Evolutionary conservation across 1,284 basidiomycete species (phyloP).

Genomic region (Chalciporus sp.): DNA sequence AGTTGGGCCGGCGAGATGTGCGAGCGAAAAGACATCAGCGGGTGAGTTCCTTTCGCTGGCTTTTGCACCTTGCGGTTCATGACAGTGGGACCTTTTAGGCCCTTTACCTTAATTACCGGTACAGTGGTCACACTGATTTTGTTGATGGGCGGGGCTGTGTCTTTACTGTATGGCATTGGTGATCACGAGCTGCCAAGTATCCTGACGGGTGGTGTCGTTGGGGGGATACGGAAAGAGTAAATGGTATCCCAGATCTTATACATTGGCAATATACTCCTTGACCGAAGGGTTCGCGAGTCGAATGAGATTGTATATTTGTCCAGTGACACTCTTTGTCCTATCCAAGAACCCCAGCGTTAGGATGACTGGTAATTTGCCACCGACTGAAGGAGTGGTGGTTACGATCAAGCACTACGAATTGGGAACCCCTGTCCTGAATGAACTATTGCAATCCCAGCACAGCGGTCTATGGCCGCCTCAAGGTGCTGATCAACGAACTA

Average conservation of each 20-base stretch:
- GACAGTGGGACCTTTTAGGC: conserved; percentile 40
- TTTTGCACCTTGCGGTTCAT: neutral
- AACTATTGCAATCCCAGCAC: too few species aligned
- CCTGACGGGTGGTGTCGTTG: conserved; percentile 59
- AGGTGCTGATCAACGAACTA: too few species aligned
- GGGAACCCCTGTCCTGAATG: too few species aligned
- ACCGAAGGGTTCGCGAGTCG: neutral
- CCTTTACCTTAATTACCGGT: conserved; percentile 73
- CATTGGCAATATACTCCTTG: neutral
- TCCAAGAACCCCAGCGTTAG: too few species aligned
- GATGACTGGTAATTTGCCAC: too few species aligned
- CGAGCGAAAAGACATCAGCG: conserved; percentile 76
- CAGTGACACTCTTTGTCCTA: too few species aligned
- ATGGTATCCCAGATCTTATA: neutral
- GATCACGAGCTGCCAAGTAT: conserved; percentile 68
- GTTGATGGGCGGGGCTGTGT: conserved; percentile 66
- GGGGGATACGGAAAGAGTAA: conserved; percentile 51
- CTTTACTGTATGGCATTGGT: conserved; percentile 64
- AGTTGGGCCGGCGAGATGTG: conserved; percentile 75
- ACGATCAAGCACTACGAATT: too few species aligned
- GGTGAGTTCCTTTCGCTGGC: conserved; percentile 46
- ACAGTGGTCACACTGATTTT: conserved; percentile 65
- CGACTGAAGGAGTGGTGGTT: too few species aligned
- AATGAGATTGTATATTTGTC: too few species aligned
- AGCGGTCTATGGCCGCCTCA: too few species aligned